Base-by-base conservation (phyloP, 805 yeast species). In the Cyberlindnera mycetangii region DNA sequence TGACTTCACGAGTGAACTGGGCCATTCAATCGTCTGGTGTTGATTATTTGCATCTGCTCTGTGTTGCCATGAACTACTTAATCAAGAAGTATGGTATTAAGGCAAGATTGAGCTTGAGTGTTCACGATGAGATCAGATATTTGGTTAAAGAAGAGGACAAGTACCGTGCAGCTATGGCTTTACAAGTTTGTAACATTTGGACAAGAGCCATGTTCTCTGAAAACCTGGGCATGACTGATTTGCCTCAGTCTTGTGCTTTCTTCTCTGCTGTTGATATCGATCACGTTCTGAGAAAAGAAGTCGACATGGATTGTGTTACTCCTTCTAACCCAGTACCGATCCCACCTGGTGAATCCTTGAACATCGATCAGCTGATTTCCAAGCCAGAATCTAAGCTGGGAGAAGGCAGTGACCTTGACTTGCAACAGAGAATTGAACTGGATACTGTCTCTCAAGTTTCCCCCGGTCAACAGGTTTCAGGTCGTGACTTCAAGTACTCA, bases 1-100 rank as follows among this genome's bases (percentile, higher is more conserved):
- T 93, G 52, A 93, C 99, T 0, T 89, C 97, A 2, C 68, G 99
- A 56, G 83, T 90, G 51, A 93, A 93, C 59, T 93, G 99, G 99
- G 88, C 97, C 0, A 93, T 93, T 60, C 99, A 93, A 63, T 88
- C 97, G 18, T 88, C 97, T 1, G 99, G 99, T 30, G 99, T 95
- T 16, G 99, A 93, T 62, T 93, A 95, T 59, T 70, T 93, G 41
- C 99, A 93, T 61, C 62, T 93, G 32, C 63, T 93, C 48, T 74
- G 92, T 39, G 78, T 89, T 5, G 79, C 96, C 0, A 90, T 95
- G 97, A 86, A 88, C 46, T 88, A 89, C 56, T 70, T 93, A 54
- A 70, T 78, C 32, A 72, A 78, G 32, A 75, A 72, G 49, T 92
- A 80, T 63, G 58, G 69, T 4, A 68, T 95, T 10, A 76, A 84